Evolutionary conservation across 805 yeast species (phyloP).

Genomic region (Monosporozyma aquatica): DNA sequence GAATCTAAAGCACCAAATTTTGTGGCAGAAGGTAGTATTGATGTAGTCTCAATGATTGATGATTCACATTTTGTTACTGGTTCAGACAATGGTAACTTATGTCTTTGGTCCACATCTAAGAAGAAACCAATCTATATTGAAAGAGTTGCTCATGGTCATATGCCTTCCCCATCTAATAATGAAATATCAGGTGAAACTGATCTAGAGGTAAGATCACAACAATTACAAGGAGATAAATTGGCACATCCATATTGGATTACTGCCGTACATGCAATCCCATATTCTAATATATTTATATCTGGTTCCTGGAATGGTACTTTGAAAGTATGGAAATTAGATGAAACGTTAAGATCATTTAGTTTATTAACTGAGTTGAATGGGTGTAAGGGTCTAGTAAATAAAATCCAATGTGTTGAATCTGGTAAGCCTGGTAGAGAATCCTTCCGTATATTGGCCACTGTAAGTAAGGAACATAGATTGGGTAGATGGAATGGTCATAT

Average conservation of each 20-base stretch:
- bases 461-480: constrained; percentile 76
- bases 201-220: constrained; percentile 31
- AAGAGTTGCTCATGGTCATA: constrained; percentile 70
- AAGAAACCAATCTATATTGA: constrained; percentile 73
- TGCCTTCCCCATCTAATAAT: constrained; percentile 39
- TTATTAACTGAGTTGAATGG: constrained; percentile 46
- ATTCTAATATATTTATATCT: constrained; percentile 68
- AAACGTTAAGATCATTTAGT: constrained; percentile 52
- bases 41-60: constrained; percentile 83
- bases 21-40: constrained; percentile 78
- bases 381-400: constrained; percentile 63
- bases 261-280: constrained; percentile 72
- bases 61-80: constrained; percentile 92
- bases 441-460: constrained; percentile 51
- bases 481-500: constrained; percentile 75
- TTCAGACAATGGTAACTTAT: constrained; percentile 82
- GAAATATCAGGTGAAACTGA: constrained; percentile 47
- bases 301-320: constrained; percentile 84
- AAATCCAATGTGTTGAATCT: constrained; percentile 45
- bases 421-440: constrained; percentile 46
- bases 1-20: constrained; percentile 33
- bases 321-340: constrained; percentile 68
- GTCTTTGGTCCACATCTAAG: constrained; percentile 85
- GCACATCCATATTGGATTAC: constrained; percentile 83
- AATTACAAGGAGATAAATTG: constrained; percentile 44